Evolutionary conservation across 805 yeast species (phyloP), one percentile per base, ranked within the genome.

Genomic region (Wickerhamiella qilinensis): DNA sequence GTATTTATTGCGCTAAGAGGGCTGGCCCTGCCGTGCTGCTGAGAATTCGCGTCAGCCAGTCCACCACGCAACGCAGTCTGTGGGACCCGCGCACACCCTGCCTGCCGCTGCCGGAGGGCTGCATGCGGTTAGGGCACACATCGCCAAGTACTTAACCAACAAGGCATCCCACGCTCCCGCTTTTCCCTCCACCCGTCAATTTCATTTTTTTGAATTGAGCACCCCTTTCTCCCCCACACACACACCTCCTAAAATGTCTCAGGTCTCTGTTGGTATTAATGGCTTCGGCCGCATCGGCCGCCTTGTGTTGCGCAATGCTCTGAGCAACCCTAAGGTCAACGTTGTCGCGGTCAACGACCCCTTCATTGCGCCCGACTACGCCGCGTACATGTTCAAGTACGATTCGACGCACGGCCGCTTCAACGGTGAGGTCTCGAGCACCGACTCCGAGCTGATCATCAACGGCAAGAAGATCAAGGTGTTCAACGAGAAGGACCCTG

Each of bases 271-370:
- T 63, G 94, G 93, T 67, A 83, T 82, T 62, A 82, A 82, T 75
- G 94, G 94, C 55, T 82, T 82, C 78, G 94, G 94, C 57, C 77
- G 94, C 67, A 82, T 82, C 58, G 94, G 94, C 51, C 82, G 94
- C 67, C 73, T 82, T 53, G 94, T 63, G 48, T 67, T 83, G 55
- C 77, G 94, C 70, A 71, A 80, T 59, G 93, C 93, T 46, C 65
- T 82, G 49, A 49, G 61, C 44, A 74, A 83, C 73, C 61, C 67
- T 42, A 85, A 77, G 65, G 77, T 84, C 56, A 71, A 79, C 54
- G 78, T 84, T 48, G 82, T 81, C 48, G 93, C 93, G 50, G 68
- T 84, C 72, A 84, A 84, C 64, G 91, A 84, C 64, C 94, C 94
- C 46, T 83, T 81, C 71, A 84, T 83, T 56, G 74, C 75, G 46